phyloP scores from a whole-genome alignment of 139 green algal genomes.

The Asterochloris sp. region DNA sequence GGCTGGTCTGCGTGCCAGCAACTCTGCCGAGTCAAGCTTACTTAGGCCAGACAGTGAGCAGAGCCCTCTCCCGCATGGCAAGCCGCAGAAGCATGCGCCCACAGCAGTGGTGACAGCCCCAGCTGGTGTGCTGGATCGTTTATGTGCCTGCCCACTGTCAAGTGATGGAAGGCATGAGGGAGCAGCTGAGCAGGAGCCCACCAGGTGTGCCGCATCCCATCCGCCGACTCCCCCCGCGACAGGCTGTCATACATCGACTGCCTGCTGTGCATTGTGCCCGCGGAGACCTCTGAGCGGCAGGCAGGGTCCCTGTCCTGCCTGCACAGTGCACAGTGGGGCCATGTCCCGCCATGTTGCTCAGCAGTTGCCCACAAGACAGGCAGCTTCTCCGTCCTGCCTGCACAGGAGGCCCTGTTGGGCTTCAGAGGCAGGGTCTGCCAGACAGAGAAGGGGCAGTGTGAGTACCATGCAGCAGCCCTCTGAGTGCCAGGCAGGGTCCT shows the following conservation, averaged over 20 bases:
- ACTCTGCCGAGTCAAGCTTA: not conserved
- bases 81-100: not conserved
- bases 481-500: too few species aligned
- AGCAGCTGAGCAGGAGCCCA: not conserved
- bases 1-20: too few species aligned
- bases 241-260: not conserved
- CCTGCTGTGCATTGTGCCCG: not conserved
- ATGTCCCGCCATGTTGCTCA: too few species aligned
- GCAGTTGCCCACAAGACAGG: too few species aligned
- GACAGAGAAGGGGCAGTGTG: too few species aligned
- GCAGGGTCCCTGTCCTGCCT: too few species aligned
- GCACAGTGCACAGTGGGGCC: too few species aligned
- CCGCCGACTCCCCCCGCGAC: not conserved
- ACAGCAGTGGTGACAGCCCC: not conserved
- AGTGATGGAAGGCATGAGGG: not conserved
- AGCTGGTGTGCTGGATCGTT: not conserved
- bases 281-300: not conserved
- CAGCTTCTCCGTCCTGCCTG: too few species aligned
- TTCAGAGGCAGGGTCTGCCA: too few species aligned
- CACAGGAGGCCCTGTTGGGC: too few species aligned
- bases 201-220: slow-evolving; percentile 3
- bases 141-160: not conserved
- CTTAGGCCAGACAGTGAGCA: not conserved
- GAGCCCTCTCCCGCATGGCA: not conserved
- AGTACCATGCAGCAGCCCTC: too few species aligned